These are phyloP conservation scores for Aspergillus baeticus DNA, from an alignment of 495 filamentous ascomycete species.

Conservation along the genomic window DNA sequence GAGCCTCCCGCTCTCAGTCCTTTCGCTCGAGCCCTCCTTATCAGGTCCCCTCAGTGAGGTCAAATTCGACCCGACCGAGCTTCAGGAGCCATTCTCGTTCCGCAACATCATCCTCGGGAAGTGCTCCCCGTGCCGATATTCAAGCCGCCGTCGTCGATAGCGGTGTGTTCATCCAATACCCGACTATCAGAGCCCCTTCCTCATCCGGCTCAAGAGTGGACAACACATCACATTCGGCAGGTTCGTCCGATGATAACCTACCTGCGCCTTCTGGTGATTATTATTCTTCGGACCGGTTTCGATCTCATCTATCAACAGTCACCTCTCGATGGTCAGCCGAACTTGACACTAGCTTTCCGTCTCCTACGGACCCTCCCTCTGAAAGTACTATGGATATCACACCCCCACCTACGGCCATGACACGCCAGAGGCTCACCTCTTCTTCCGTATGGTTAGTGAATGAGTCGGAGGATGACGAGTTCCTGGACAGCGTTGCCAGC, in stretches of 20 bases:
- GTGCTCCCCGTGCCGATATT: slow-evolving; percentile 38
- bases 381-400: slow-evolving; percentile 22
- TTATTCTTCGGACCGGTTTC: slow-evolving; percentile 56
- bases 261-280: slow-evolving; percentile 36
- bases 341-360: slow-evolving; percentile 26
- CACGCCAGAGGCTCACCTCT: slow-evolving; percentile 31
- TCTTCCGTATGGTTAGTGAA: slow-evolving; percentile 50
- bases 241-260: slow-evolving; percentile 7
- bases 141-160: slow-evolving; percentile 38
- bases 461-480: slow-evolving; percentile 36
- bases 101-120: slow-evolving; percentile 38
- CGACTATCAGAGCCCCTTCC: slow-evolving; percentile 46
- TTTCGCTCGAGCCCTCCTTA: slow-evolving; percentile 42
- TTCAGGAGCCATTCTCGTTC: slow-evolving; percentile 37
- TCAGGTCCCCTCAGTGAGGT: slow-evolving; percentile 30
- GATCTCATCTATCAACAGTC: slow-evolving; percentile 72
- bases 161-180: slow-evolving; percentile 47
- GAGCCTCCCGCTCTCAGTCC: slow-evolving; percentile 36
- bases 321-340: slow-evolving; percentile 62
- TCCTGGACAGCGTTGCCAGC: slow-evolving; percentile 41
- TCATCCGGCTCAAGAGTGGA: slow-evolving; percentile 49
- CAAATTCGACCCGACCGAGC: slow-evolving; percentile 27
- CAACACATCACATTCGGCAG: slow-evolving; percentile 28
- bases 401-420: slow-evolving; percentile 25
- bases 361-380: slow-evolving; percentile 21